These are phyloP conservation scores for Apophysomyces trapeziformis DNA, from an alignment of 371 early-diverging fungal genomes.

Conservation along the genomic window DNA sequence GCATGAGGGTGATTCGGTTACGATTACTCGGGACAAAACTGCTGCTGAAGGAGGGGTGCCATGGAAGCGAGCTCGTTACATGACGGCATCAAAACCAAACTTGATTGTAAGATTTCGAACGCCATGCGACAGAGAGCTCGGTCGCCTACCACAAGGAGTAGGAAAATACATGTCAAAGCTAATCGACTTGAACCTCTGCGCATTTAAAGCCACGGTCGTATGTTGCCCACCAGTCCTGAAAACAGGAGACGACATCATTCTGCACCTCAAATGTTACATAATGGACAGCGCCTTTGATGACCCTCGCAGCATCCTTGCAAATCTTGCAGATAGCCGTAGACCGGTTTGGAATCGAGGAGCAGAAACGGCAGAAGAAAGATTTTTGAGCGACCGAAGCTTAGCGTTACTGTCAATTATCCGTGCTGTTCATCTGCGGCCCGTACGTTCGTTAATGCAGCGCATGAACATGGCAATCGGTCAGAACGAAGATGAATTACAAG, in stretches of 20 bases:
- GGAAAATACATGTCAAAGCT: constrained; percentile 52
- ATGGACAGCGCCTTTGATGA: constrained; percentile 34
- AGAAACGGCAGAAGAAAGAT: constrained; percentile 33
- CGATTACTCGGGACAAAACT: constrained; percentile 25
- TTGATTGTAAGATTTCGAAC: constrained; percentile 59
- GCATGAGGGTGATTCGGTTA: constrained; percentile 33
- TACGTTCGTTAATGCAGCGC: constrained; percentile 37
- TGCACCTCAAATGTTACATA: constrained; percentile 51
- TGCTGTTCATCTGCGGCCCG: constrained; percentile 43
- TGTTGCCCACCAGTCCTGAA: constrained; percentile 34
- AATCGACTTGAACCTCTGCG: constrained; percentile 51
- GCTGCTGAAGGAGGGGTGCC: neutral
- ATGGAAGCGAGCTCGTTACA: constrained; percentile 12
- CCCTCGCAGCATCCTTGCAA: neutral
- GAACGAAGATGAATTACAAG: constrained; percentile 27
- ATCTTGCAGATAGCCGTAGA: neutral
- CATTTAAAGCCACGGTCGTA: constrained; percentile 52
- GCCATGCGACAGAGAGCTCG: constrained; percentile 42
- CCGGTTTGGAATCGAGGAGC: constrained; percentile 28
- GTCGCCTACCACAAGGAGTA: constrained; percentile 50
- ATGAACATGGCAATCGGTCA: constrained; percentile 22
- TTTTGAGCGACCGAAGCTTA: constrained; percentile 38
- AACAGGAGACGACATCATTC: constrained; percentile 59
- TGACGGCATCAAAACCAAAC: constrained; percentile 34
- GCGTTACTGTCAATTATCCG: constrained; percentile 52